A percentile compares a stretch with the other conserved stretches of the same genome.
phyloP scores from a whole-genome alignment of 106 monocot genomes.

The Phalaenopsis equestris region DNA sequence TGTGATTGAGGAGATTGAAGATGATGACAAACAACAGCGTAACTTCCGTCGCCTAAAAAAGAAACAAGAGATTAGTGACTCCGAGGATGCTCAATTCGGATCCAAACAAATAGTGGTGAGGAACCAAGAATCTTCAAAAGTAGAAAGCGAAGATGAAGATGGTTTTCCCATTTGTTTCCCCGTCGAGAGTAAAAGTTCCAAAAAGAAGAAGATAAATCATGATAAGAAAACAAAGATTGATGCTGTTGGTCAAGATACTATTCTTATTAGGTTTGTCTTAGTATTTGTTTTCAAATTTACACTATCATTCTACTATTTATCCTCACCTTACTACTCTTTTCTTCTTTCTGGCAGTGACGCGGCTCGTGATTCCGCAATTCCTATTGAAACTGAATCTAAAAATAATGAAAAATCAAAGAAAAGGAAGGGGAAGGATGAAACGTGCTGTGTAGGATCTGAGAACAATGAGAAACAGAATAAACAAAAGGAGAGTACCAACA shows the following conservation, averaged over 20 bases:
- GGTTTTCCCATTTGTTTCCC: slow-evolving; percentile 64
- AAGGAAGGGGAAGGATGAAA: slow-evolving; percentile 26
- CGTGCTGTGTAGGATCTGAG: slow-evolving; percentile 10
- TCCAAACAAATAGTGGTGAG: slow-evolving; percentile 38
- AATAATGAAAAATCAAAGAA: slow-evolving; percentile 28
- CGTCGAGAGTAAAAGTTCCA: slow-evolving; percentile 9
- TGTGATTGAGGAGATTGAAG: slow-evolving; percentile 84
- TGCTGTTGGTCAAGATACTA: slow-evolving; percentile 5
- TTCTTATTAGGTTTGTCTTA: slow-evolving; percentile 26
- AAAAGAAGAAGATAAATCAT: slow-evolving; percentile 12
- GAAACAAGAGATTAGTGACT: slow-evolving; percentile 35
- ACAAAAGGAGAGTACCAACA: slow-evolving; percentile 30
- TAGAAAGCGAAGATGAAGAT: slow-evolving; percentile 95
- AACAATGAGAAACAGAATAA: slow-evolving; percentile 23
- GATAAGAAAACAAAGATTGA: slow-evolving; percentile 23
- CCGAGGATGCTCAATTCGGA: slow-evolving; percentile 29
- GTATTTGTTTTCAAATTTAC: not conserved
- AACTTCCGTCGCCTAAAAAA: slow-evolving; percentile 31
- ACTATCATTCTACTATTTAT: not conserved
- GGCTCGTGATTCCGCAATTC: not conserved
- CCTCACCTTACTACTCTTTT: not conserved
- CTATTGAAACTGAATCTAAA: slow-evolving; percentile 7
- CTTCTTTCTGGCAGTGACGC: slow-evolving; percentile 12
- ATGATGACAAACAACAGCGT: slow-evolving; percentile 43
- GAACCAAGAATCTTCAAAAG: slow-evolving; percentile 4